phyloP scores from a whole-genome alignment of 1,139 yeast species.

The Magnusiomyces paraingens region DNA sequence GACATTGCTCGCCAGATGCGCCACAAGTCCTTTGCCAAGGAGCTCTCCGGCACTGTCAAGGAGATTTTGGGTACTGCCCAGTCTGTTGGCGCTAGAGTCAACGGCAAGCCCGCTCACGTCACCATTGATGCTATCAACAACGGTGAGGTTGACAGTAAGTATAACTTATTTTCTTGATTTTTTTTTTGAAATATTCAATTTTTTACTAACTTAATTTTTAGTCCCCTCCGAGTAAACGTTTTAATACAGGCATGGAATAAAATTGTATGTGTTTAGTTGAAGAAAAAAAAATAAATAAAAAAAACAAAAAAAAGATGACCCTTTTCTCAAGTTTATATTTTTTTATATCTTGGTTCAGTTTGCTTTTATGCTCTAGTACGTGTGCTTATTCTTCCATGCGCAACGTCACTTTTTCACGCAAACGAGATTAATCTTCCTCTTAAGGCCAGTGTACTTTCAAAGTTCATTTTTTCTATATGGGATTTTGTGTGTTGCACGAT shows the following conservation, averaged over 20 bases:
- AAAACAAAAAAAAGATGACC: constrained; percentile 7
- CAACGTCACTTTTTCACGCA: constrained; percentile 5
- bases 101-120: constrained; percentile 99
- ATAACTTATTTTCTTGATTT: constrained; percentile 7
- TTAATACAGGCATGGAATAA: constrained; percentile 20
- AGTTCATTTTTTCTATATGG: background rate
- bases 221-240: constrained; percentile 18
- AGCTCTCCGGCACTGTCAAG: constrained; percentile 92
- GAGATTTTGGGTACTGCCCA: constrained; percentile 99
- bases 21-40: constrained; percentile 97
- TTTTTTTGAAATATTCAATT: constrained; percentile 3
- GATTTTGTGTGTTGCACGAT: background rate
- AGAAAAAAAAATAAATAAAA: constrained; percentile 1
- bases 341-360: constrained; percentile 10
- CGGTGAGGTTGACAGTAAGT: constrained; percentile 78
- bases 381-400: background rate
- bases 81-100: constrained; percentile 97
- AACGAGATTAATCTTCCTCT: constrained; percentile 1
- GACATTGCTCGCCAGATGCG: constrained; percentile 98
- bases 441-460: background rate
- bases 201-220: constrained; percentile 12
- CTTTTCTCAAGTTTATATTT: no score
- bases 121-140: constrained; percentile 95
- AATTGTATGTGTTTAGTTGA: constrained; percentile 5
- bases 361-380: constrained; percentile 5